Evolutionary conservation across 768 basidiomycete genomes (phyloP).

Genomic region (Lactifluus rugatus): DNA sequence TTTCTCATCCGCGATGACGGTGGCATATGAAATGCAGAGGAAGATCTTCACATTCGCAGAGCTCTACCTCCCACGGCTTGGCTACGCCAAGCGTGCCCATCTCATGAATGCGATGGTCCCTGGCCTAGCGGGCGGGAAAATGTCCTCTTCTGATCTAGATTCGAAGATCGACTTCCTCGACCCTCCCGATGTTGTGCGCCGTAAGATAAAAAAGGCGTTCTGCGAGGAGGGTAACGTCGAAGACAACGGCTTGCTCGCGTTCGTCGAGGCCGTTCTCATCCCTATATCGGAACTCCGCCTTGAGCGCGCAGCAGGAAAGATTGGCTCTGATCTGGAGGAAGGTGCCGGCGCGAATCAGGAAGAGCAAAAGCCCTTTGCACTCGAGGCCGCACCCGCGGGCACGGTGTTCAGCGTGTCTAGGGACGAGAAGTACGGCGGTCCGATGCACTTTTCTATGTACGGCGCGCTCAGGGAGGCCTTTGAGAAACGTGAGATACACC

Average conservation of each 20-base stretch:
- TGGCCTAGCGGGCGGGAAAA: constrained; percentile 88
- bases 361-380: constrained; percentile 51
- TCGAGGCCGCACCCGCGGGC: constrained; percentile 63
- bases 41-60: constrained; percentile 99
- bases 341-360: constrained; percentile 36
- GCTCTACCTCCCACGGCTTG: constrained; percentile 85
- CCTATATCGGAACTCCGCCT: constrained; percentile 72
- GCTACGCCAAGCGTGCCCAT: constrained; percentile 90
- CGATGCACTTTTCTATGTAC: constrained; percentile 62
- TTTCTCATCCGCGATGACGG: background rate
- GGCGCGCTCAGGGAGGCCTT: constrained; percentile 66
- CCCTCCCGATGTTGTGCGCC: constrained; percentile 66
- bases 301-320: constrained; percentile 38
- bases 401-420: constrained; percentile 73
- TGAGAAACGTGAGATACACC: constrained; percentile 67
- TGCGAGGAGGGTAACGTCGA: constrained; percentile 87
- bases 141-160: constrained; percentile 97
- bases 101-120: constrained; percentile 99
- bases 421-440: constrained; percentile 74
- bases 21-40: constrained; percentile 43
- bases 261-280: constrained; percentile 79
- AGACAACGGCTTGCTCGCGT: constrained; percentile 82
- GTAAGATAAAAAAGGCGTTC: constrained; percentile 87
- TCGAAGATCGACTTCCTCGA: constrained; percentile 99
- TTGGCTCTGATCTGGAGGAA: constrained; percentile 32